A percentile compares a stretch with the other conserved stretches of the same genome.
These are phyloP conservation scores for Mortierella sp. DNA, from an alignment of 371 early-diverging fungal genomes.

Conservation along the genomic window DNA sequence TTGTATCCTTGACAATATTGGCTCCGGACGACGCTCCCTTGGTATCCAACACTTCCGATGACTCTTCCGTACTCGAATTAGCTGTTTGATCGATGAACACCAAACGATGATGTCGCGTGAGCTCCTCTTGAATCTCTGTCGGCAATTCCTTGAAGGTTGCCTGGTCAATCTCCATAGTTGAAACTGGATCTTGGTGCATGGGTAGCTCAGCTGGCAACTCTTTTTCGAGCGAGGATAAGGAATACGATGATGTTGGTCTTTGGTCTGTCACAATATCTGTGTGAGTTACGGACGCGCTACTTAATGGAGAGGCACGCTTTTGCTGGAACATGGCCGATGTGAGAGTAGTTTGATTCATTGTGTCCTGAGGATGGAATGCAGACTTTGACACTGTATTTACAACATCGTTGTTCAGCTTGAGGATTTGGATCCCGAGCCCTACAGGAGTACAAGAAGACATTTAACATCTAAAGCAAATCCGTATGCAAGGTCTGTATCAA, in stretches of 20 bases:
- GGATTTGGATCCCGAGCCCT: constrained; percentile 73
- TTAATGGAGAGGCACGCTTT: too few relatives aligned
- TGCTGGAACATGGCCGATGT: constrained; percentile 39
- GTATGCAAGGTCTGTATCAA: neutral
- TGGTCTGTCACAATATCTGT: too few relatives aligned
- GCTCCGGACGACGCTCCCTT: neutral
- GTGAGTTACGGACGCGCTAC: too few relatives aligned
- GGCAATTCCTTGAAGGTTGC: constrained; percentile 40
- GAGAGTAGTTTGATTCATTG: constrained; percentile 29
- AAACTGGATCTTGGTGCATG: neutral
- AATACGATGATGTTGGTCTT: too few relatives aligned
- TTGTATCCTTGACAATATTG: too few relatives aligned
- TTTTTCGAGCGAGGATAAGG: constrained; percentile 10
- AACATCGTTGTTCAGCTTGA: constrained; percentile 58
- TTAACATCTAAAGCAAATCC: too few relatives aligned
- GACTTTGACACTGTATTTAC: constrained; percentile 26
- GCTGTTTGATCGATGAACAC: constrained; percentile 11
- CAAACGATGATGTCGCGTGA: constrained; percentile 17
- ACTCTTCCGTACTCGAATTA: neutral
- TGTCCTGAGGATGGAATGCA: constrained; percentile 6
- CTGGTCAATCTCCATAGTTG: constrained; percentile 29
- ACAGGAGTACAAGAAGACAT: neutral
- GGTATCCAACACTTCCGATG: neutral
- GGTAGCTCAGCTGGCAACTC: neutral
- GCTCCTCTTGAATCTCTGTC: constrained; percentile 38